Evolutionary conservation across 805 yeast genomes (phyloP).

Genomic region (Schwanniomyces occidentalis): DNA sequence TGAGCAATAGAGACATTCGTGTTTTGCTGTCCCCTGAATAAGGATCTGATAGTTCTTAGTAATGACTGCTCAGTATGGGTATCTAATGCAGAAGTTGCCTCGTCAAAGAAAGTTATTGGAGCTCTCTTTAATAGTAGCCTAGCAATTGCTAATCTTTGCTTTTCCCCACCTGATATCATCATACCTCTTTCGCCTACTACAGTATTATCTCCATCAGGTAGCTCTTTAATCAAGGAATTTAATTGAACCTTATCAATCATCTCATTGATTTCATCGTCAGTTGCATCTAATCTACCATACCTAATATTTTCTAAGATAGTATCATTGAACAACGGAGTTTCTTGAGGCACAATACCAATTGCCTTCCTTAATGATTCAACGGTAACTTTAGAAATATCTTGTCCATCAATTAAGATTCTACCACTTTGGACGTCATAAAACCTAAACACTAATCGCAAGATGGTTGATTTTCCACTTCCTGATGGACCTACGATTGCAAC

Average conservation of each 20-base stretch:
- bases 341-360: slow-evolving; percentile 96
- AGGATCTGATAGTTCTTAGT: slow-evolving; percentile 66
- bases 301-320: slow-evolving; percentile 83
- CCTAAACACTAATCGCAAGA: slow-evolving; percentile 78
- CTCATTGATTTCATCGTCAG: slow-evolving; percentile 64
- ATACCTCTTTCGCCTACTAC: slow-evolving; percentile 96
- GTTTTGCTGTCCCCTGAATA: slow-evolving; percentile 56
- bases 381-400: slow-evolving; percentile 74
- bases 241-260: slow-evolving; percentile 74
- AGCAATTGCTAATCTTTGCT: slow-evolving; percentile 92
- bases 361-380: slow-evolving; percentile 70
- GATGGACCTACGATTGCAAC: slow-evolving; percentile 97
- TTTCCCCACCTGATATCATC: slow-evolving; percentile 99
- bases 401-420: slow-evolving; percentile 81
- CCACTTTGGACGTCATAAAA: slow-evolving; percentile 85
- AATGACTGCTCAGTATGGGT: slow-evolving; percentile 93
- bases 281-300: slow-evolving; percentile 76
- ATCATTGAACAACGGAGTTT: slow-evolving; percentile 93
- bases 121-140: slow-evolving; percentile 83
- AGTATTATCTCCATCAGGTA: slow-evolving; percentile 85
- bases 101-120: slow-evolving; percentile 92
- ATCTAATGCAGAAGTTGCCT: slow-evolving; percentile 94
- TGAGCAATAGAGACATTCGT: slow-evolving; percentile 95
- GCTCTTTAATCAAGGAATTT: slow-evolving; percentile 55
- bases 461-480: slow-evolving; percentile 94